These are phyloP conservation scores for Fusarium praegraminearum DNA, from an alignment of 2,329 filamentous ascomycete genomes.

Conservation along the genomic window DNA sequence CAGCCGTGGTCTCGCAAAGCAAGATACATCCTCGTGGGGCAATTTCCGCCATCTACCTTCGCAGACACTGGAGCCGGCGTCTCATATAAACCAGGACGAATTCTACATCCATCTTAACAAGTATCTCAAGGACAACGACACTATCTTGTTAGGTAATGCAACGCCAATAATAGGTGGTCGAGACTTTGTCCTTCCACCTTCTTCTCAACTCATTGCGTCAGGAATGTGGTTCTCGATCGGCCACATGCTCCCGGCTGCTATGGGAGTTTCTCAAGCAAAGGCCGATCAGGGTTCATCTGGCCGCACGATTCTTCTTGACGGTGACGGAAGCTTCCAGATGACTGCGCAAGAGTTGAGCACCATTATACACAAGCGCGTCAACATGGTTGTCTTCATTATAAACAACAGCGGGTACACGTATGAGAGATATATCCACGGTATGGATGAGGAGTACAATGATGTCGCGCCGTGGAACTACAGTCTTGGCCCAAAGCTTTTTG, in stretches of 20 bases:
- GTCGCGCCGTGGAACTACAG: constrained; percentile 25
- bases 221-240: constrained; percentile 31
- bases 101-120: constrained; percentile 9
- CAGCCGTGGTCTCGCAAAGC: rapidly evolving
- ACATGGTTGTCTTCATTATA: not conserved
- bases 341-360: constrained; percentile 17
- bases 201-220: constrained; percentile 13
- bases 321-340: constrained; percentile 24
- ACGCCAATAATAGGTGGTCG: constrained; percentile 27
- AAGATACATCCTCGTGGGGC: constrained; percentile 6
- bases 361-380: constrained; percentile 2
- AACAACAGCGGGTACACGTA: constrained; percentile 11
- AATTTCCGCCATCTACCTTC: not conserved
- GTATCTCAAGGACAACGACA: not conserved
- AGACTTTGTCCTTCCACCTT: not conserved
- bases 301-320: constrained; percentile 17
- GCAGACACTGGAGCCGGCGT: not conserved
- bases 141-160: constrained; percentile 9
- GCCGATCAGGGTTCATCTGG: not conserved
- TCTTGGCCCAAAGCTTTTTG: not conserved
- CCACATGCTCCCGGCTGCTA: constrained; percentile 12
- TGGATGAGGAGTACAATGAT: constrained; percentile 11
- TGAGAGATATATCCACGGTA: constrained; percentile 22
- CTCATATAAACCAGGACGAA: constrained; percentile 1
- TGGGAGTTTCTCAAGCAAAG: constrained; percentile 13